Base-by-base conservation (phyloP, 179 eudicot genomes). In the Beta lomatogona region DNA sequence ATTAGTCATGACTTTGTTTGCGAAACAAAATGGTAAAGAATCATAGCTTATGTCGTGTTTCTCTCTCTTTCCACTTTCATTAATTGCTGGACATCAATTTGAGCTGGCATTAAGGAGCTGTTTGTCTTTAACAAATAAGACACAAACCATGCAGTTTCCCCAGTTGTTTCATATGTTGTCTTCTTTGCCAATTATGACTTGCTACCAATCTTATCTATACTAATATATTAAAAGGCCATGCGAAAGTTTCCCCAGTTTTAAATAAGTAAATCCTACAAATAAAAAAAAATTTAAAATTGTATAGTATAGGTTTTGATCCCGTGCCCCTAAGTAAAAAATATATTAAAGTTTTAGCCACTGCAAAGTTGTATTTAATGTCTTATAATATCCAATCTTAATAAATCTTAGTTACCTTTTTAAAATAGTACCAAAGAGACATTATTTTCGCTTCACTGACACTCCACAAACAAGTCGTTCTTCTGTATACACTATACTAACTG, bases 151-250 rank as follows among this genome's bases (percentile, higher is more conserved):
- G 83, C 74, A 81, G 71, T 57, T 66, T 65, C 75, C 65, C 55
- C 19, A 11, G 59, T 18, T 75, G 45, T 71, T 81, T 81, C 83
- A 65, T 52, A 19, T 73, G 0, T 53, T 80, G 83, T 80, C 78
- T 64, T 73, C 22, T 71, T 80, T 74, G 19, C 54, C 78, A 65
- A 73, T 80, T 63, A 80, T 74, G n/a, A 31, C 52, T 13, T 19
- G 52, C 16, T 55, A 71, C 74, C 10, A 31, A 19, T 71, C n/a
- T 18, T 44, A 19, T n/a, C n/a, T n/a, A n/a, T n/a, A n/a, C n/a
- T n/a, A n/a, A n/a, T n/a, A n/a, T n/a, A n/a, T n/a, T n/a, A n/a
- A n/a, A n/a, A n/a, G n/a, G n/a, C n/a, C n/a, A n/a, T n/a, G n/a
- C n/a, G n/a, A n/a, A n/a, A n/a, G n/a, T n/a, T n/a, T n/a, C n/a